phyloP scores from a whole-genome alignment of 2,329 filamentous ascomycete genomes.

The Chaetoscypha palmicola region DNA sequence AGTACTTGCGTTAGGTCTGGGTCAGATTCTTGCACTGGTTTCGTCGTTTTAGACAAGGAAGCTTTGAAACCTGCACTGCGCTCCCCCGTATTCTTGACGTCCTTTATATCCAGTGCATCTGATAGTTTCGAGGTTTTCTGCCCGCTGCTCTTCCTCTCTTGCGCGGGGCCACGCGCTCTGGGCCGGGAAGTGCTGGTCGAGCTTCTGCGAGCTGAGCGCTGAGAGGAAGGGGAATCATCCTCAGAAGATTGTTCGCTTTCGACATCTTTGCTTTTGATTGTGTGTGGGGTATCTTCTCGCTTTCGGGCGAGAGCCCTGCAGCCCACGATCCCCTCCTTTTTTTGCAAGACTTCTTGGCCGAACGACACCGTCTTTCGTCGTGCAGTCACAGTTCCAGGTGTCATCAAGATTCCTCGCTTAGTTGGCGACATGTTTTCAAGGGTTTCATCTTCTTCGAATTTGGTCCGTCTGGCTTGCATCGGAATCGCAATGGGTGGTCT shows the following conservation, averaged over 20 bases:
- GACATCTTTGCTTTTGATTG: constrained; percentile 29
- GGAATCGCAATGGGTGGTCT: not conserved
- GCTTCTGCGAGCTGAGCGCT: not conserved
- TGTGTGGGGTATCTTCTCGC: constrained; percentile 26
- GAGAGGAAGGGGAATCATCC: not conserved
- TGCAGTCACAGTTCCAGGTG: constrained; percentile 54
- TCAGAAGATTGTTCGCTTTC: not conserved
- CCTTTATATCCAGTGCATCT: no score
- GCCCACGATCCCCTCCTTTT: constrained; percentile 8
- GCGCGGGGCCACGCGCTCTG: not conserved
- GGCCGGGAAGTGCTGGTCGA: not conserved
- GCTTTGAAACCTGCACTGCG: not conserved
- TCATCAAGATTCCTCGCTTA: constrained; percentile 50
- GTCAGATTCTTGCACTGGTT: constrained; percentile 7
- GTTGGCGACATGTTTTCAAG: constrained; percentile 29
- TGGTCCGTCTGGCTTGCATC: not conserved
- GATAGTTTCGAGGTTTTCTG: no score
- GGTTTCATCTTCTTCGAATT: constrained; percentile 2
- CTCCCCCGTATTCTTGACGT: not conserved
- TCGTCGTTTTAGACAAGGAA: not conserved
- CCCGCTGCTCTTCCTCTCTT: not conserved
- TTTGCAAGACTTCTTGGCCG: constrained; percentile 44
- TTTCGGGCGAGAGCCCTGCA: constrained; percentile 2
- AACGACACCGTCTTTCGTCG: constrained; percentile 61
- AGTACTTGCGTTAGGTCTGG: constrained; percentile 5